A percentile compares a stretch with the other conserved stretches of the same genome.
phyloP scores from a whole-genome alignment of 2,329 filamentous ascomycete species.

The Aspergillus persii region DNA sequence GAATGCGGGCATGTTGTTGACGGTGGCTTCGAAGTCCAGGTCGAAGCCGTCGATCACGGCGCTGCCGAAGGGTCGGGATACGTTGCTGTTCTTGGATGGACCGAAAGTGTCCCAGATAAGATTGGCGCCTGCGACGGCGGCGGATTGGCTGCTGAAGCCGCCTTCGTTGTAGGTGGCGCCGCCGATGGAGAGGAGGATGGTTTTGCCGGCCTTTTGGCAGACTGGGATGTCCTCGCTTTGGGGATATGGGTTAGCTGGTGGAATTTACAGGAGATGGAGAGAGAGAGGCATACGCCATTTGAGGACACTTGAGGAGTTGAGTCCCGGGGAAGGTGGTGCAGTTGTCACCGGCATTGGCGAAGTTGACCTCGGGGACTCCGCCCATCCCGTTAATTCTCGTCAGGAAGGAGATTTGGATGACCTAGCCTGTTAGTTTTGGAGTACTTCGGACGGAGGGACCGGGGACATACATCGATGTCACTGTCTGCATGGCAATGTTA shows the following conservation, averaged over 20 bases:
- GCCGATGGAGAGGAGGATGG: slow-evolving; percentile 69
- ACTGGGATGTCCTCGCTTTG: slow-evolving; percentile 47
- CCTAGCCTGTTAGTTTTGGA: slow-evolving; percentile 32
- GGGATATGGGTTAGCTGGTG: background rate
- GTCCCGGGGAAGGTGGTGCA: slow-evolving; percentile 60
- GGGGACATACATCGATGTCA: slow-evolving; percentile 21
- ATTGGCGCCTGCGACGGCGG: slow-evolving; percentile 57
- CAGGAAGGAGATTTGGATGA: slow-evolving; percentile 65
- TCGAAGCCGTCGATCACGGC: slow-evolving; percentile 72
- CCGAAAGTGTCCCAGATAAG: slow-evolving; percentile 71
- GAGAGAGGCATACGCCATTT: slow-evolving; percentile 57
- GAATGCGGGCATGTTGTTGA: slow-evolving; percentile 61
- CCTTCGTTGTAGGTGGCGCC: slow-evolving; percentile 69
- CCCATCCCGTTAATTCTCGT: slow-evolving; percentile 54
- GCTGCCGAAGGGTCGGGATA: slow-evolving; percentile 64
- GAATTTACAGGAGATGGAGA: background rate
- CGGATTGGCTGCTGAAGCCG: slow-evolving; percentile 55
- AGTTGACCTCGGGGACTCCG: slow-evolving; percentile 57
- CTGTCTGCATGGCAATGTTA: slow-evolving; percentile 20
- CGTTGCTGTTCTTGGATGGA: slow-evolving; percentile 36
- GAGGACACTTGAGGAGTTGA: slow-evolving; percentile 58
- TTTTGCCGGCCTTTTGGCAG: slow-evolving; percentile 66
- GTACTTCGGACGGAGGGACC: background rate
- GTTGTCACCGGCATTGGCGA: slow-evolving; percentile 61
- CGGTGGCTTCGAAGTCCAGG: slow-evolving; percentile 67